Percentiles rank a stretch among this genome's conserved stretches.
phyloP scores from a whole-genome alignment of 176 grass and related monocot species.

The Elymus sibiricus region DNA sequence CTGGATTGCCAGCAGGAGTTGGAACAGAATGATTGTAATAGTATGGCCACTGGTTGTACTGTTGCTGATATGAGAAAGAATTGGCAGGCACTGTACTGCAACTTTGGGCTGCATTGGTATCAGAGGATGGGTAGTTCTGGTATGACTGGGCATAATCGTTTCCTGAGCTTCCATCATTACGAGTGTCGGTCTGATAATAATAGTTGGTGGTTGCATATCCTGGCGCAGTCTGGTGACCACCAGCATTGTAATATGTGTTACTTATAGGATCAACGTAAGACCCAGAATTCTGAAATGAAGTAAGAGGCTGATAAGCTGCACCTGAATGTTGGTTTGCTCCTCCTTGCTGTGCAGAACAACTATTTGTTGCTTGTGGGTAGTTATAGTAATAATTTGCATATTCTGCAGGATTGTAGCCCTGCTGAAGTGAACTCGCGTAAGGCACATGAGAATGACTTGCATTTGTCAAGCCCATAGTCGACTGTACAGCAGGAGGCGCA shows the following conservation, averaged over 20 bases:
- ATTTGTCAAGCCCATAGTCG: conserved; percentile 27
- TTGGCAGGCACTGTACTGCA: conserved; percentile 50
- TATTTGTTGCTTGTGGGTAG: conserved; percentile 54
- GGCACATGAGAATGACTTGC: conserved; percentile 47
- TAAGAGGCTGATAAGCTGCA: conserved; percentile 99
- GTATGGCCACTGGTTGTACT: conserved; percentile 77
- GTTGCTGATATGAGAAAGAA: conserved; percentile 76
- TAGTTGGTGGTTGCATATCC: conserved; percentile 72
- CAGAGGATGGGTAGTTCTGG: conserved; percentile 56
- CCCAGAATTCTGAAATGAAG: conserved; percentile 99
- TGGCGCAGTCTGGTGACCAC: conserved; percentile 76
- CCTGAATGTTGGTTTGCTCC: conserved; percentile 94
- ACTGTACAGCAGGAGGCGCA: conserved; percentile 35
- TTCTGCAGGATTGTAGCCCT: conserved; percentile 57
- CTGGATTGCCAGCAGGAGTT: conserved; percentile 44
- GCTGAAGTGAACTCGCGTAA: conserved; percentile 56
- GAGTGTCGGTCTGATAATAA: conserved; percentile 68
- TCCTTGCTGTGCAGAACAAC: conserved; percentile 61
- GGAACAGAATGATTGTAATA: conserved; percentile 66
- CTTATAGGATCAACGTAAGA: conserved; percentile 81
- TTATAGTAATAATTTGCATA: conserved; percentile 69
- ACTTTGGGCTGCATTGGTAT: conserved; percentile 51
- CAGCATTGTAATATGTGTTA: conserved; percentile 99
- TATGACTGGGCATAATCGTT: conserved; percentile 46
- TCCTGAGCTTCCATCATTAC: conserved; percentile 44